A percentile compares a stretch with the other conserved stretches of the same genome.
phyloP scores from a whole-genome alignment of 1,284 basidiomycete species.

The Pseudozyma tsukubaensis region DNA sequence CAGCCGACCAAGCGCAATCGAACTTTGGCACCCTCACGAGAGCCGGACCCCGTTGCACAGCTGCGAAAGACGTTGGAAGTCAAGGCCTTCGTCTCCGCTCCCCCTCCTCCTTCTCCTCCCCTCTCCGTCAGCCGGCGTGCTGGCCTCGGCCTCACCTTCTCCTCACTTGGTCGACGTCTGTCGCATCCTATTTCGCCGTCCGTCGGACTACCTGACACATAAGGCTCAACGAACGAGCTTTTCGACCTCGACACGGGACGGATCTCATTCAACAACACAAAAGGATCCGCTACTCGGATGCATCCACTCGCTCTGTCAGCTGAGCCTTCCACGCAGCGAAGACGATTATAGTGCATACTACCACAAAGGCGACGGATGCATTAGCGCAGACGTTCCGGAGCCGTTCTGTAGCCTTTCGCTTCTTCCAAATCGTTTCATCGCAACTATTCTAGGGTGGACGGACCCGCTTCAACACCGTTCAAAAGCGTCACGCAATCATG shows the following conservation, averaged over 20 bases:
- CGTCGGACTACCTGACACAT: too few species aligned
- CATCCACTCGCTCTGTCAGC: too few species aligned
- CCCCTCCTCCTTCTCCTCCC: conserved; percentile 10
- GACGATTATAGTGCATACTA: too few species aligned
- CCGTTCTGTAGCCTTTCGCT: too few species aligned
- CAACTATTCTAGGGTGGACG: conserved; percentile 21
- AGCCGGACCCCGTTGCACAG: not conserved
- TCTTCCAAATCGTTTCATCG: conserved; percentile 4
- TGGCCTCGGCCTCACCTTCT: conserved; percentile 4
- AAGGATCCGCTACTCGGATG: too few species aligned
- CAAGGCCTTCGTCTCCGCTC: not conserved
- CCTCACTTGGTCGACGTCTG: not conserved
- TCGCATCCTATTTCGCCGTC: not conserved
- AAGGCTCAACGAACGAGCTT: too few species aligned
- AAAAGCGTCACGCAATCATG: conserved; percentile 15
- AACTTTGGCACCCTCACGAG: conserved; percentile 2
- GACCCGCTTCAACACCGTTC: conserved; percentile 39
- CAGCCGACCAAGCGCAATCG: not conserved
- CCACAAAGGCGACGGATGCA: too few species aligned
- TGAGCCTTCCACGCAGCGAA: too few species aligned
- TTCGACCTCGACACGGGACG: too few species aligned
- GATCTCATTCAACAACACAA: too few species aligned
- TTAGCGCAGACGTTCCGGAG: too few species aligned
- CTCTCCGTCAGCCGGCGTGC: conserved; percentile 11
- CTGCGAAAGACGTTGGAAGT: not conserved